Conservation (phyloP, 129 eudicot genomes). For the Centaurea solstitialis region DNA sequence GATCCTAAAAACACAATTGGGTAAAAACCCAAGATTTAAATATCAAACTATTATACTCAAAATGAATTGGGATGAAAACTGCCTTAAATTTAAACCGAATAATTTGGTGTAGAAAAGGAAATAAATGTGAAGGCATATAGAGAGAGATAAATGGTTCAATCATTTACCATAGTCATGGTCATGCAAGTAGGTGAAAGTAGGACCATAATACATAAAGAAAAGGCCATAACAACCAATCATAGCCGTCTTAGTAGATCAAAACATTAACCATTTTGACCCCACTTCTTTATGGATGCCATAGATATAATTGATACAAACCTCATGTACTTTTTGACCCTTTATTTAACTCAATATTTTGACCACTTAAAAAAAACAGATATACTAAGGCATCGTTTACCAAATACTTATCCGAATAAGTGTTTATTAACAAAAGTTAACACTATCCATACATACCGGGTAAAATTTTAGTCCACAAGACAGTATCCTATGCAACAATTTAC, state of each 20-base stretch:
- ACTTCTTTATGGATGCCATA: constrained; percentile 14
- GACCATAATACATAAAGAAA: constrained; percentile 29
- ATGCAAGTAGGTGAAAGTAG: constrained; percentile 19
- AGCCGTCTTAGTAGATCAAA: constrained; percentile 34
- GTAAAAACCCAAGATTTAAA: neutral
- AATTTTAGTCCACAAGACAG: too few relatives aligned
- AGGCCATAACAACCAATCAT: constrained; percentile 9
- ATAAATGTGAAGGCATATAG: constrained; percentile 11
- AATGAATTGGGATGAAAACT: neutral
- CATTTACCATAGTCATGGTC: constrained; percentile 25
- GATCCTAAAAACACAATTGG: neutral
- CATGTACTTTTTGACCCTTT: constrained; percentile 6
- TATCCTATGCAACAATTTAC: too few relatives aligned
- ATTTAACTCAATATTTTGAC: neutral
- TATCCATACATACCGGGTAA: too few relatives aligned
- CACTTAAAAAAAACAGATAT: too few relatives aligned
- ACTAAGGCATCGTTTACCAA: too few relatives aligned
- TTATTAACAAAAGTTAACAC: too few relatives aligned
- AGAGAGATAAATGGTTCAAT: constrained; percentile 16
- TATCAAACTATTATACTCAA: neutral
- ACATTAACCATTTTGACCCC: constrained; percentile 22
- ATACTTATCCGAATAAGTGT: too few relatives aligned
- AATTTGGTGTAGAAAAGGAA: constrained; percentile 19
- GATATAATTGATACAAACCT: neutral
- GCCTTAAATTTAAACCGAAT: constrained; percentile 25